A percentile compares a stretch with the other conserved stretches of the same genome.
These are phyloP conservation scores for Globisporangium polare DNA, from an alignment of 352 stramenopile species.

Conservation along the genomic window DNA sequence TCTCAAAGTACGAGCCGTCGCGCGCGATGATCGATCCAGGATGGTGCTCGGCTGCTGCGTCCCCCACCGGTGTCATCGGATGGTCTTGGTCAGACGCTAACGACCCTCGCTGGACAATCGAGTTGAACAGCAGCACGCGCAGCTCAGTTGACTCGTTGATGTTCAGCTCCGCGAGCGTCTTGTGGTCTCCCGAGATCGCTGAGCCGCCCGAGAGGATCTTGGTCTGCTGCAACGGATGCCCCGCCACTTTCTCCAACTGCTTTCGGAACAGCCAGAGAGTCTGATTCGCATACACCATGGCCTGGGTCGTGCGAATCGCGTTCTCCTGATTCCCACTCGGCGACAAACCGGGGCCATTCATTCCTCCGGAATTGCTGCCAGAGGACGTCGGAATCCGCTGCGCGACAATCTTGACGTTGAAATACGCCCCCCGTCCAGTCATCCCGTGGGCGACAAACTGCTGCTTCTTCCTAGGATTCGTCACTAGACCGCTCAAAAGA, in stretches of 20 bases:
- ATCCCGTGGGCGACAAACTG: slow-evolving; percentile 60
- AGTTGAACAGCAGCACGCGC: slow-evolving; percentile 80
- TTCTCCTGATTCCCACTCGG: slow-evolving; percentile 39
- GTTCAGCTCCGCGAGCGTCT: slow-evolving; percentile 77
- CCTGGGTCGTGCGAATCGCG: slow-evolving; percentile 50
- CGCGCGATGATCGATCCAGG: slow-evolving; percentile 63
- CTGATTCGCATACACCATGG: slow-evolving; percentile 75
- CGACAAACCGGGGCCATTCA: slow-evolving; percentile 16
- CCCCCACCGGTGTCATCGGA: slow-evolving; percentile 21
- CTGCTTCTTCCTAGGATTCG: slow-evolving; percentile 45
- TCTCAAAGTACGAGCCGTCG: slow-evolving; percentile 73
- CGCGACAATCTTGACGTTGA: slow-evolving; percentile 75
- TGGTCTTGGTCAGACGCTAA: slow-evolving; percentile 37
- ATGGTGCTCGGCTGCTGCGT: slow-evolving; percentile 26
- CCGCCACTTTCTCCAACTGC: slow-evolving; percentile 66
- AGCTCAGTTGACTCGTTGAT: slow-evolving; percentile 76
- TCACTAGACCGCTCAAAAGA: slow-evolving; percentile 65
- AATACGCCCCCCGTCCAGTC: slow-evolving; percentile 65
- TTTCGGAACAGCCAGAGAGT: slow-evolving; percentile 66
- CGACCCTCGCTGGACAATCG: slow-evolving; percentile 53
- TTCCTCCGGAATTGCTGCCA: slow-evolving; percentile 17
- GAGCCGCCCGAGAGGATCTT: slow-evolving; percentile 75
- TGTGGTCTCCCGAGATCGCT: slow-evolving; percentile 69
- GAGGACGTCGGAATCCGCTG: slow-evolving; percentile 67
- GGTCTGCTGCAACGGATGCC: slow-evolving; percentile 72